Base-by-base conservation (phyloP, 257 asterid genomes). In the Scutellaria galericulata region DNA sequence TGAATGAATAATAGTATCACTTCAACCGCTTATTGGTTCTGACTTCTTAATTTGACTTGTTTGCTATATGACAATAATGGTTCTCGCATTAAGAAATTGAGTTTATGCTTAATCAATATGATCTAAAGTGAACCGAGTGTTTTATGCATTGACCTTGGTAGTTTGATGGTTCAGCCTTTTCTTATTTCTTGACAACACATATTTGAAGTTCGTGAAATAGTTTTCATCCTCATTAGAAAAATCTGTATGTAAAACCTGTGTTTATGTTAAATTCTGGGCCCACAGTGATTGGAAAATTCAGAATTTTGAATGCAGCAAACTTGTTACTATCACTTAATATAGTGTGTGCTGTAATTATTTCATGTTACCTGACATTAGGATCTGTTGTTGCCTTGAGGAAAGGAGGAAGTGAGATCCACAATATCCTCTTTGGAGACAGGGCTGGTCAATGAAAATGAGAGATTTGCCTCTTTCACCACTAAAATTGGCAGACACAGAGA, bases 351-450 rank as follows among this genome's bases (percentile, higher is more conserved):
- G 20, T 31, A 60, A 64, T 47, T 6, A 65, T 62, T 72, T 37
- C 72, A 45, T 66, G 11, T 66, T 75, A 46, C 60, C 41, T 60
- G 71, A 71, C 70, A 31, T 39, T 50, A 62, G 57, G 45, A 51
- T 69, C 58, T 78, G 18, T 68, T 66, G 67, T 59, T 79, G 44
- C 60, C 65, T 46, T 75, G 64, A 46, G 73, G 6, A 66, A 86
- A 91, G 97, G 98, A 89, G 64, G 90, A 88, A 80, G 85, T 89
- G 75, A 85, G 98, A 83, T 86, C 80, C 81, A 90, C 81, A 71
- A 76, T 88, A 64, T 83, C 83, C 57, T 80, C 84, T 35, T 74
- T 91, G 65, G 97, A 89, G 83, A 75, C 78, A 10, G 81, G 80
- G 73, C 72, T 91, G 61, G 71, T 70, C 51, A 71, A 69, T 76